phyloP scores from a whole-genome alignment of 1,284 basidiomycete genomes.

The Trichosporon ovoides region DNA sequence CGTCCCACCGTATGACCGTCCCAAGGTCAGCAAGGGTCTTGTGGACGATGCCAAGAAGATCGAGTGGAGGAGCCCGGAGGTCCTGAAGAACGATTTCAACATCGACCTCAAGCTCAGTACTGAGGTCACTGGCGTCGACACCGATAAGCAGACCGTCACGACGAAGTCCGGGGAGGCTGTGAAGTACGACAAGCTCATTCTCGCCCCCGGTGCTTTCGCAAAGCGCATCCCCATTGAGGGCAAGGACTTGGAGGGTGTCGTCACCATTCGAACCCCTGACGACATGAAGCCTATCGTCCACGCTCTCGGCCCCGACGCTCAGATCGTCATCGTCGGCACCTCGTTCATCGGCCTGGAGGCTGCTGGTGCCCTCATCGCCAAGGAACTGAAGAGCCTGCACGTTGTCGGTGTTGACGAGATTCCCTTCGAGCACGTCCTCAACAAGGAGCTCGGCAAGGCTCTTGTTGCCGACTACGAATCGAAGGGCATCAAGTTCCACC shows the following conservation, averaged over 20 bases:
- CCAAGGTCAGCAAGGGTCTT: conserved; percentile 84
- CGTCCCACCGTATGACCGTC: conserved; percentile 75
- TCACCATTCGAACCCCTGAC: conserved; percentile 65
- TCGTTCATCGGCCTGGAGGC: conserved; percentile 94
- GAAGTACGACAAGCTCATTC: conserved; percentile 66
- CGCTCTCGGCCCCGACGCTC: conserved; percentile 58
- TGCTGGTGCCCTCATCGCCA: conserved; percentile 67
- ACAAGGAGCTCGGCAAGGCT: conserved; percentile 71
- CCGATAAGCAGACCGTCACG: conserved; percentile 59
- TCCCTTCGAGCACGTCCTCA: conserved; percentile 77
- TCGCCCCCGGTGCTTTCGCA: conserved; percentile 65
- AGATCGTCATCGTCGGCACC: conserved; percentile 77
- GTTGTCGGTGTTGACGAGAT: conserved; percentile 80
- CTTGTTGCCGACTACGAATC: conserved; percentile 75
- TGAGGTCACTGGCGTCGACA: conserved; percentile 65
- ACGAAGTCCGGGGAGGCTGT: conserved; percentile 58
- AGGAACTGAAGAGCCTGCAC: conserved; percentile 60
- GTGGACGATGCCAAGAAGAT: conserved; percentile 71
- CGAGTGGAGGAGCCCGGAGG: conserved; percentile 65
- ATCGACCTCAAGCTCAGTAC: conserved; percentile 61
- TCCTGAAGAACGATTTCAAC: conserved; percentile 73
- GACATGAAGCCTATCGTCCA: conserved; percentile 72
- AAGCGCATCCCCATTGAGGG: conserved; percentile 67
- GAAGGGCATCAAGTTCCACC: conserved; percentile 78
- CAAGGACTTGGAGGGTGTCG: conserved; percentile 69